Conservation (phyloP, 371 early-diverging fungal genomes). For the Lichtheimia hyalospora region DNA sequence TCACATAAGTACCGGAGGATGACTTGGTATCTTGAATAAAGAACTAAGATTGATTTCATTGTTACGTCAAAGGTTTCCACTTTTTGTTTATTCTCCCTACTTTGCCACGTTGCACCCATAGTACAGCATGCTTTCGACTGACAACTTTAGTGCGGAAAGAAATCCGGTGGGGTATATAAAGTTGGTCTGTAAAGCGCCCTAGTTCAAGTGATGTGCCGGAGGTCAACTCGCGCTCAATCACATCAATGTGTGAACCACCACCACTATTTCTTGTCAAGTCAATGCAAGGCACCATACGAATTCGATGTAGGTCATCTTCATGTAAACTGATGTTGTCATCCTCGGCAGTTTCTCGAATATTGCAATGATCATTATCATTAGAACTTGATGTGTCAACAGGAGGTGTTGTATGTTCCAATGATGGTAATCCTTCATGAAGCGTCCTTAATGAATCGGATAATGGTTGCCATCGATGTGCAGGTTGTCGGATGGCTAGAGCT, state of each 20-base stretch:
- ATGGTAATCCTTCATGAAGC: too few relatives aligned
- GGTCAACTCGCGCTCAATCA: slow-evolving; percentile 70
- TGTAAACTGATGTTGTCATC: too few relatives aligned
- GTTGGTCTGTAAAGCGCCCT: slow-evolving; percentile 74
- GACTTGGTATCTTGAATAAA: slow-evolving; percentile 90
- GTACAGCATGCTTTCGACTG: slow-evolving; percentile 22
- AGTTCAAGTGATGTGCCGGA: slow-evolving; percentile 64
- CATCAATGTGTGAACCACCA: slow-evolving; percentile 67
- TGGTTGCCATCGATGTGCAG: too few relatives aligned
- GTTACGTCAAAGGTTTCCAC: too few relatives aligned
- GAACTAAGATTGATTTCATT: slow-evolving; percentile 48
- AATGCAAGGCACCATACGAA: slow-evolving; percentile 69
- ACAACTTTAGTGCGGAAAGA: slow-evolving; percentile 28
- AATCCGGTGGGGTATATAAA: slow-evolving; percentile 57
- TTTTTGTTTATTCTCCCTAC: not conserved
- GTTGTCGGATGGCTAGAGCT: too few relatives aligned
- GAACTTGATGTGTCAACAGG: too few relatives aligned
- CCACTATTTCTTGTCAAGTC: slow-evolving; percentile 45
- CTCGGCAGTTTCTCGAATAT: too few relatives aligned
- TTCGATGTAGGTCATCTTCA: slow-evolving; percentile 39
- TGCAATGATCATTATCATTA: too few relatives aligned
- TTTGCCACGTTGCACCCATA: slow-evolving; percentile 8
- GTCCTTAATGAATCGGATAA: too few relatives aligned
- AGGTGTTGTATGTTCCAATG: too few relatives aligned
- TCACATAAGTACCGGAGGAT: slow-evolving; percentile 95